phyloP scores from a whole-genome alignment of 371 early-diverging fungal species.

The Chytridium lagenaria region DNA sequence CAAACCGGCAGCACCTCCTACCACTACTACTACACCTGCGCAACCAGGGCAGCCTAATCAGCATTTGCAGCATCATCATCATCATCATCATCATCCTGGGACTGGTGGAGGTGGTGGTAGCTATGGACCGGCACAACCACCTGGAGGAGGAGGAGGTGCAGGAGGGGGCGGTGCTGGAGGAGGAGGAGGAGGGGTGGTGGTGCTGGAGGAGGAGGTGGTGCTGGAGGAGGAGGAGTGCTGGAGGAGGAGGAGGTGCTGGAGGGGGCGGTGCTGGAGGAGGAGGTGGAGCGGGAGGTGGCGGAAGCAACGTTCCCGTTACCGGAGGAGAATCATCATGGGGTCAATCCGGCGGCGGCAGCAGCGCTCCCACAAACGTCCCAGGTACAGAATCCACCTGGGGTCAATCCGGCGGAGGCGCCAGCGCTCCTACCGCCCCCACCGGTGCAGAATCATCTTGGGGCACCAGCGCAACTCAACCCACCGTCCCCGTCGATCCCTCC shows the following conservation, averaged over 20 bases:
- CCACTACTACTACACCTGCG: neutral
- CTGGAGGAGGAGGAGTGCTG: neutral
- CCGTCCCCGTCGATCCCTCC: no score
- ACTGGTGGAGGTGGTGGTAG: neutral
- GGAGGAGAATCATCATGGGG: no score
- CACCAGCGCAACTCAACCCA: no score
- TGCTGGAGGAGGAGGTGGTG: neutral
- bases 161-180: neutral
- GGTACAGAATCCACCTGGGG: no score
- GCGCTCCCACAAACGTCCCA: no score
- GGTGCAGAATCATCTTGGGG: no score
- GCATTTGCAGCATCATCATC: no score
- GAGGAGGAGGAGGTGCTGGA: neutral
- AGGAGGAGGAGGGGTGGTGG: neutral
- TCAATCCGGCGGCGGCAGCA: no score
- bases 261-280: neutral
- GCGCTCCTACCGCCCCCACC: no score
- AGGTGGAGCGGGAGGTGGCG: neutral
- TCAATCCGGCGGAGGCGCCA: no score
- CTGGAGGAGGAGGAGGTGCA: neutral
- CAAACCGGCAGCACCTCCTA: neutral
- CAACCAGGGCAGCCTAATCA: no score
- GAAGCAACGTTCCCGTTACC: neutral
- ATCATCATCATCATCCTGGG: neutral
- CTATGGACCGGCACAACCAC: neutral